These are phyloP conservation scores for Ceratocystis alfenasii DNA, from an alignment of 2,329 filamentous ascomycete species.

Conservation along the genomic window DNA sequence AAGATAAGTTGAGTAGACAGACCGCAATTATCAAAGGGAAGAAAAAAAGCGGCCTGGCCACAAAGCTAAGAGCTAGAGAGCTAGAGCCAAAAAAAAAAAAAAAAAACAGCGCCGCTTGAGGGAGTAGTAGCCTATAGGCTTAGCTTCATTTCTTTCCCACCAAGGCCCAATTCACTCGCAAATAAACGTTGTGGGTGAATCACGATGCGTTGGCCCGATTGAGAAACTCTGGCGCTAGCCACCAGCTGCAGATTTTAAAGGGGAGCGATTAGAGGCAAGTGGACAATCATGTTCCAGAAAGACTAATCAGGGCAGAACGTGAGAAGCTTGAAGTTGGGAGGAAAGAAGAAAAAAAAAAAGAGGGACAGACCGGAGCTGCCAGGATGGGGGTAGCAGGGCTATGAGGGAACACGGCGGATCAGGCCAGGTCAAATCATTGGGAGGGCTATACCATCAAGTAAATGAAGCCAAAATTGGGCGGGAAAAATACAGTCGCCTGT, in stretches of 20 bases:
- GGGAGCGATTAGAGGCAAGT: conserved; percentile 5
- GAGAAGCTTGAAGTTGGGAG: conserved; percentile 10
- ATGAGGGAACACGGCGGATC: background rate
- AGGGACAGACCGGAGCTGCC: conserved; percentile 10
- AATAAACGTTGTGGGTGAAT: conserved; percentile 11
- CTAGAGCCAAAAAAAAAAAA: background rate
- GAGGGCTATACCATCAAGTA: background rate
- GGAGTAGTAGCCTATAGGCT: background rate
- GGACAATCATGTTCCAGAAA: conserved; percentile 12
- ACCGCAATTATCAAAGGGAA: background rate
- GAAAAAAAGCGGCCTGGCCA: background rate
- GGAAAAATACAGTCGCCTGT: background rate
- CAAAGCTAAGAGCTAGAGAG: conserved; percentile 7
- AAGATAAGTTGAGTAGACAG: background rate
- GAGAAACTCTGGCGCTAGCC: conserved; percentile 6
- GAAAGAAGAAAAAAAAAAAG: conserved; percentile 6
- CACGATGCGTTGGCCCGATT: conserved; percentile 9
- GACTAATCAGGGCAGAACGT: conserved; percentile 8
- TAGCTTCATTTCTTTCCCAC: background rate
- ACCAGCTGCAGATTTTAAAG: conserved; percentile 11
- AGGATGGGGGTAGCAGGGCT: conserved; percentile 8
- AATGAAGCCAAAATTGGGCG: background rate
- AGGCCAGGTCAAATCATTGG: conserved; percentile 3
- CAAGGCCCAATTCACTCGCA: background rate
- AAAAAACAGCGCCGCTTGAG: background rate